Base-by-base conservation (phyloP, 2,329 filamentous ascomycete species). In the Penicillium psychrosexuale region DNA sequence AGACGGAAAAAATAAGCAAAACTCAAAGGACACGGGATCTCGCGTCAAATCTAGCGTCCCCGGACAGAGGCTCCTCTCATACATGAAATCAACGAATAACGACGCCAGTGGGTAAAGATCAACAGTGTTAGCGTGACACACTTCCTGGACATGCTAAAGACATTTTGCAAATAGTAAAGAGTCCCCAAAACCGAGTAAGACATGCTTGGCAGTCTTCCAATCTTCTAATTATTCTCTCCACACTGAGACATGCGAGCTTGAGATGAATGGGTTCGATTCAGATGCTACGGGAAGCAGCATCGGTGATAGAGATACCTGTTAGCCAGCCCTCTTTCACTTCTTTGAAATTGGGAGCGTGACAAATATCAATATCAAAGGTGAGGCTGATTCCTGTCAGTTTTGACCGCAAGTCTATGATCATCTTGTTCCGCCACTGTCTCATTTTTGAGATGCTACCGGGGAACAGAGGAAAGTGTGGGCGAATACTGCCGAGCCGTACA, bases 1-100 rank as follows among this genome's bases (percentile, higher is more conserved):
- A 17, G 19, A 33, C 8, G 28, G 33, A 31, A 17, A 52, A 40
- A 31, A 27, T 24, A 28, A 7, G 12, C n/a, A 22, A 48, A 48
- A 48, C n/a, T 51, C 48, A 45, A 51, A 37, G 8, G 22, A 40
- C 28, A 43, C n/a, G 37, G 37, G 22, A 49, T 49, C 30, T 30
- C 22, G 13, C 44, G 5, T 28, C n/a, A 48, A 48, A 30, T 19
- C 7, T n/a, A 28, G 11, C 3, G 27, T 22, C 24, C 31, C 9
- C 8, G 17, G 27, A 28, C 42, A 40, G 6, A 39, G 3, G 19
- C 17, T 1, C 2, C 8, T 27, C 11, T 34, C 8, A n/a, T 27
- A 24, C 34, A n/a, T n/a, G n/a, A 45, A 28, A 22, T 15, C 17
- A 36, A 39, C 4, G 19, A 31, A 54, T 39, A 47, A 43, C 11